Evolutionary conservation across 1,284 basidiomycete species (phyloP).

Genomic region (Irpex sp.): DNA sequence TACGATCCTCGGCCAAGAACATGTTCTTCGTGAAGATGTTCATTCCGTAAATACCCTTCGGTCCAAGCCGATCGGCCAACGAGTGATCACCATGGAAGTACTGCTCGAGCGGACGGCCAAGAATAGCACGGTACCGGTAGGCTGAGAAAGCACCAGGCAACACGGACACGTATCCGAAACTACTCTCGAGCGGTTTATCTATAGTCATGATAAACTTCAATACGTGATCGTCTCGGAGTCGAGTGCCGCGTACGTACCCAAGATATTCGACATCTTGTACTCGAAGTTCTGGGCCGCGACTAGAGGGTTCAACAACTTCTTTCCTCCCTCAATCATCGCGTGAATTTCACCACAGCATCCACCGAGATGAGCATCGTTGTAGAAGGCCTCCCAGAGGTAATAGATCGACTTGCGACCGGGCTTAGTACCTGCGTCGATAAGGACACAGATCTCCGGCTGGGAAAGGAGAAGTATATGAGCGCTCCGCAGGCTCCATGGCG

Average conservation of each 20-base stretch:
- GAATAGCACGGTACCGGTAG: conserved; percentile 89
- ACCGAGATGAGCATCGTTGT: conserved; percentile 72
- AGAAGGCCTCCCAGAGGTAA: conserved; percentile 94
- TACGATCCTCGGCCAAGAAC: conserved; percentile 95
- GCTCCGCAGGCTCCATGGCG: neutral
- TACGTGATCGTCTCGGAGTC: conserved; percentile 2
- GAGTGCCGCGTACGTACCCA: conserved; percentile 45
- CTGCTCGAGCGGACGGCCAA: conserved; percentile 90
- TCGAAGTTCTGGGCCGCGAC: conserved; percentile 98
- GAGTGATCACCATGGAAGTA: conserved; percentile 99
- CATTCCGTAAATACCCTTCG: conserved; percentile 97
- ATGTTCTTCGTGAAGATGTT: conserved; percentile 97
- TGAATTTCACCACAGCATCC: conserved; percentile 91
- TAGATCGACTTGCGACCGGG: conserved; percentile 97
- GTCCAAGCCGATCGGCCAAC: conserved; percentile 86
- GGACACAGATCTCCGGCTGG: conserved; percentile 86
- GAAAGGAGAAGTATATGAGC: conserved; percentile 12
- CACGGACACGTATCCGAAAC: conserved; percentile 94
- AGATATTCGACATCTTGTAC: conserved; percentile 97
- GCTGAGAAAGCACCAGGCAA: conserved; percentile 96
- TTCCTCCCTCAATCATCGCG: conserved; percentile 91
- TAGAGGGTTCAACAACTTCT: conserved; percentile 90
- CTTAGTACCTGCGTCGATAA: conserved; percentile 94
- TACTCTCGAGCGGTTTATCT: conserved; percentile 93
- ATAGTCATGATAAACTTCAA: neutral